These are phyloP conservation scores for Phyllostachys edulis DNA, from an alignment of 176 grass and related monocot genomes.

Conservation along the genomic window DNA sequence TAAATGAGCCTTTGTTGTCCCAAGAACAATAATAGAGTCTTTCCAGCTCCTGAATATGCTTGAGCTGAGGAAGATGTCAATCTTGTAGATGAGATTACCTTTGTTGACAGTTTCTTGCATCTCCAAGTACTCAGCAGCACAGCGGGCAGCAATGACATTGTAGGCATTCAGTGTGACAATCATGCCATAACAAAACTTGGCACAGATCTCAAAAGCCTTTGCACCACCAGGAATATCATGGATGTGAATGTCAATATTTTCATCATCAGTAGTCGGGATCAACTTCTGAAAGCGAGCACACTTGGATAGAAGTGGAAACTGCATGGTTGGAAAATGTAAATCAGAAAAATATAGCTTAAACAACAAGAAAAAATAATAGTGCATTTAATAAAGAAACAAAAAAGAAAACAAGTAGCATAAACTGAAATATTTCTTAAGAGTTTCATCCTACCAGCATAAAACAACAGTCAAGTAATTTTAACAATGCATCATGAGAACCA, in stretches of 20 bases:
- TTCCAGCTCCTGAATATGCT: conserved; percentile 93
- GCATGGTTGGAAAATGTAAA: conserved; percentile 16
- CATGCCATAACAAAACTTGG: conserved; percentile 90
- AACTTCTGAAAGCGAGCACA: conserved; percentile 79
- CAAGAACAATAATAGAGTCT: conserved; percentile 91
- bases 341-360: neutral
- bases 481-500: neutral
- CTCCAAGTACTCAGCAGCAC: conserved; percentile 89
- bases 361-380: neutral
- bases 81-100: conserved; percentile 96
- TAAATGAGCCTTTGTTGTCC: conserved; percentile 82
- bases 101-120: conserved; percentile 93
- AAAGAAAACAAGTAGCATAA: neutral
- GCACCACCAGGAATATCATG: conserved; percentile 83
- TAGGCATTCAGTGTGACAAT: conserved; percentile 88
- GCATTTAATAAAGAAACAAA: neutral
- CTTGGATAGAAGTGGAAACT: conserved; percentile 96
- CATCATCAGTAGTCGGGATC: conserved; percentile 58
- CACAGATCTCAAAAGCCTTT: conserved; percentile 90
- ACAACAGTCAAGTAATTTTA: neutral
- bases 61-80: conserved; percentile 80
- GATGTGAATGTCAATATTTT: conserved; percentile 67
- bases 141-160: conserved; percentile 77
- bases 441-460: neutral
- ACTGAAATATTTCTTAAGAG: neutral